A percentile compares a stretch with the other conserved stretches of the same genome.
phyloP scores from a whole-genome alignment of 1,284 basidiomycete genomes.

The Ceratobasidium sp. region DNA sequence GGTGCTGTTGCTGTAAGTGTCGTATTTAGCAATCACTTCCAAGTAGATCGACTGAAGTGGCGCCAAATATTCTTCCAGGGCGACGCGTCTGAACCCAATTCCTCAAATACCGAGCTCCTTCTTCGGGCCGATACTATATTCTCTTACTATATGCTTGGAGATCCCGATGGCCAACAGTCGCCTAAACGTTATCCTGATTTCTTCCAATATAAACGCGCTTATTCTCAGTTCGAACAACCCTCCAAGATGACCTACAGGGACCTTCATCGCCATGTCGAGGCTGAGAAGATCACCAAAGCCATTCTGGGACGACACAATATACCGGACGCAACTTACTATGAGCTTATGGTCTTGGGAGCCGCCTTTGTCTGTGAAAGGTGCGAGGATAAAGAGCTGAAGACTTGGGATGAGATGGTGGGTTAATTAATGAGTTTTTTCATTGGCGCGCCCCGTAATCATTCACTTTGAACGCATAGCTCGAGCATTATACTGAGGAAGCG shows the following conservation, averaged over 20 bases:
- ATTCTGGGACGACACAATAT: neutral
- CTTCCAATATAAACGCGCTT: neutral
- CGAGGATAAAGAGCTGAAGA: neutral
- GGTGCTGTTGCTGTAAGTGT: neutral
- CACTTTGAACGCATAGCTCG: neutral
- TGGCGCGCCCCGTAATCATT: neutral
- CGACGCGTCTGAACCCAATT: neutral
- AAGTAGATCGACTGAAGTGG: no score
- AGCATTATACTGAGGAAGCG: neutral
- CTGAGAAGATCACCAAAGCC: neutral
- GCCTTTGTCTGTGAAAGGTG: neutral
- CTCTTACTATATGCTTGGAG: neutral
- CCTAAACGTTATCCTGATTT: neutral
- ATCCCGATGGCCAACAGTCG: neutral
- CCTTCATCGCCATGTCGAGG: constrained; percentile 2
- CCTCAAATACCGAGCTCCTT: neutral
- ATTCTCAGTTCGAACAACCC: neutral
- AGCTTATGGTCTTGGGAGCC: neutral
- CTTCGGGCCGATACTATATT: constrained; percentile 15
- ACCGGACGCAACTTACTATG: neutral
- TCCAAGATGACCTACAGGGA: neutral
- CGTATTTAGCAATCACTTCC: no score
- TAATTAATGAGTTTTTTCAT: neutral
- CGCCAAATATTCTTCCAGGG: no score
- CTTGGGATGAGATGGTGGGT: constrained; percentile 12